These are phyloP conservation scores for Apophysomyces ossiformis DNA, from an alignment of 371 early-diverging fungal species.

Conservation along the genomic window DNA sequence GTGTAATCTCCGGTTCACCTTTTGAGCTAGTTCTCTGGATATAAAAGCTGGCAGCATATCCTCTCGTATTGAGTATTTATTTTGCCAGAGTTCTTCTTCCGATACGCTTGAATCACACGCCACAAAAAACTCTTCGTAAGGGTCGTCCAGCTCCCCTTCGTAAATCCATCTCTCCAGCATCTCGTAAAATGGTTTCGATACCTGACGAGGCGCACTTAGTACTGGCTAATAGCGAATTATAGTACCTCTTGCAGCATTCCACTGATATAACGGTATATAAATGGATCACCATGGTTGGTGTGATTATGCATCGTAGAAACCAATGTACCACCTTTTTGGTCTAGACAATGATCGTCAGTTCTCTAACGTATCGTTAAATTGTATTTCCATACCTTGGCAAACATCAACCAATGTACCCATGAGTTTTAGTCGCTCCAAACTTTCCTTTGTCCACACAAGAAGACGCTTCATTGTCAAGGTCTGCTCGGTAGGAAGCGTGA, in stretches of 20 bases:
- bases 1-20: slow-evolving; percentile 51
- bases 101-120: slow-evolving; percentile 53
- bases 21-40: slow-evolving; percentile 74
- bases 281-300: slow-evolving; percentile 90
- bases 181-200: slow-evolving; percentile 86
- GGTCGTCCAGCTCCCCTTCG: slow-evolving; percentile 94
- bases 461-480: slow-evolving; percentile 81
- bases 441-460: slow-evolving; percentile 87
- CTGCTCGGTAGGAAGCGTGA: slow-evolving; percentile 41
- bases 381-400: slow-evolving; percentile 49
- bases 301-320: slow-evolving; percentile 81
- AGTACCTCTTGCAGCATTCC: slow-evolving; percentile 75
- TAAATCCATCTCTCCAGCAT: slow-evolving; percentile 94
- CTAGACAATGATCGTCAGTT: slow-evolving; percentile 17
- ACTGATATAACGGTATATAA: slow-evolving; percentile 77
- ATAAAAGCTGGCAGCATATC: slow-evolving; percentile 90
- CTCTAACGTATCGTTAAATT: neutral
- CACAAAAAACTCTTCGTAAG: slow-evolving; percentile 94
- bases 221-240: slow-evolving; percentile 50
- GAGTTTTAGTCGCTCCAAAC: slow-evolving; percentile 73
- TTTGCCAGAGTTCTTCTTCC: slow-evolving; percentile 81
- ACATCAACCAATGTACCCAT: slow-evolving; percentile 70
- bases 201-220: slow-evolving; percentile 35
- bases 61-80: slow-evolving; percentile 72
- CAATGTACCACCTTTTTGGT: slow-evolving; percentile 80